Evolutionary conservation across 2,329 filamentous ascomycete species (phyloP).

Genomic region (Aspergillus luchuensis): DNA sequence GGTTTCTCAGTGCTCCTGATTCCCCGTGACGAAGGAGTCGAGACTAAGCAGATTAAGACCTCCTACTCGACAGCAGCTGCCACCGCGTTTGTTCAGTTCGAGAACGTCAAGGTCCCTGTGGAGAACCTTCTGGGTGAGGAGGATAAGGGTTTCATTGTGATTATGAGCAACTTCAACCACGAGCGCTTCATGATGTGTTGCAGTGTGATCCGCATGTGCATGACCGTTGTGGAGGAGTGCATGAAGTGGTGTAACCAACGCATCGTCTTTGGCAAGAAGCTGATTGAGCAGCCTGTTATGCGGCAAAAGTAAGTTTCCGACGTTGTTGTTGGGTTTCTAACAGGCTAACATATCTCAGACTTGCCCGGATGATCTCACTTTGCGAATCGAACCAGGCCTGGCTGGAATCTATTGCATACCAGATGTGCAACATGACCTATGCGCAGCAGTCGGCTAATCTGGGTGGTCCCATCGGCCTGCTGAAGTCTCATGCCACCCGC

Average conservation of each 20-base stretch:
- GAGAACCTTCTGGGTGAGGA: constrained; percentile 77
- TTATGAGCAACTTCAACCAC: constrained; percentile 87
- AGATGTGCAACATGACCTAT: constrained; percentile 86
- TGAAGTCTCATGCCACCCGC: constrained; percentile 77
- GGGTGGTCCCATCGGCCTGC: constrained; percentile 76
- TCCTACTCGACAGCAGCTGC: constrained; percentile 76
- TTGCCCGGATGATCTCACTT: constrained; percentile 84
- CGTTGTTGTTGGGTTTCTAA: too few relatives aligned
- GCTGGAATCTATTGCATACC: constrained; percentile 81
- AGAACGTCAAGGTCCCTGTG: constrained; percentile 82
- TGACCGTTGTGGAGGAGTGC: constrained; percentile 76
- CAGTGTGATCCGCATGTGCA: constrained; percentile 64
- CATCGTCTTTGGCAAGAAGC: constrained; percentile 77
- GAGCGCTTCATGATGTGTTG: constrained; percentile 77
- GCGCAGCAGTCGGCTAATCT: constrained; percentile 72
- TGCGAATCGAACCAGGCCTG: constrained; percentile 82
- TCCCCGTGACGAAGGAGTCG: constrained; percentile 68
- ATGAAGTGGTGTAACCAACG: constrained; percentile 88
- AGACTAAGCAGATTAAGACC: constrained; percentile 64
- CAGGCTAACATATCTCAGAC: constrained; percentile 43
- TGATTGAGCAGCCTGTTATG: constrained; percentile 82
- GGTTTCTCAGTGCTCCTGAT: constrained; percentile 77
- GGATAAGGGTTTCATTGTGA: constrained; percentile 82
- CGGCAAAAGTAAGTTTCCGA: constrained; percentile 63
- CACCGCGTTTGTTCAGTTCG: constrained; percentile 78